Evolutionary conservation across 352 stramenopile species (phyloP), one percentile per base, ranked within the genome.

Genomic region (Phytophthora idaei): DNA sequence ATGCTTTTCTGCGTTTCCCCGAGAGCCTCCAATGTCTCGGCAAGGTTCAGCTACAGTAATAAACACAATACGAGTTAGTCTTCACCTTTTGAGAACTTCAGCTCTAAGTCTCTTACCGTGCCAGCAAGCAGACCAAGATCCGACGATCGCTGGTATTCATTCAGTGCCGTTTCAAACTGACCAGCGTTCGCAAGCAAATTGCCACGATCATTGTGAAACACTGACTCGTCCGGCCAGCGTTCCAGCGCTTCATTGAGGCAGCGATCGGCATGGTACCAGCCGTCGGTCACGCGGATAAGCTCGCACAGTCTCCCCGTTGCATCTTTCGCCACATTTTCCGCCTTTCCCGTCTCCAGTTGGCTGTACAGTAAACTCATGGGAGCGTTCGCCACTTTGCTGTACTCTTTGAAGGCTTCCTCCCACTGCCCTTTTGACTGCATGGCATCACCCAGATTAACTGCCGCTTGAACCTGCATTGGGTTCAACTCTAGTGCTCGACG

Each of bases 181-280:
- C 80, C 78, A 2, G 71, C 77, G 21, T 76, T 71, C 0, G 85
- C 52, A 12, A 91, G 47, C 58, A 92, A 61, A 44, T 89, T 77
- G 2, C 86, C 86, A 4, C 75, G 78, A 11, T 90, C 82, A 59
- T 89, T 85, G 44, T 76, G 73, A 61, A 93, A 90, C 12, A 61
- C 36, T 1, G 80, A 42, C 31, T 90, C 76, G n/a, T 83, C 46
- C 1, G 82, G 84, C 71, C 82, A 94, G 12, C 67, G 68, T 49
- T 64, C 50, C 8, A 86, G 64, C 1, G 80, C 75, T 12, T 90
- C 65, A 11, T 74, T 72, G 9, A 92, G 54, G 50, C 86, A 93
- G 11, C 66, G 69, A 21, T 92, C 79, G 17, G 81, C 79, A 12
- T 78, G 69, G 27, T 76, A 66, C 67, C 71, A 74, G 3, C 78